These are phyloP conservation scores for Calonectria fujianensis DNA, from an alignment of 2,329 filamentous ascomycete species.

Conservation along the genomic window DNA sequence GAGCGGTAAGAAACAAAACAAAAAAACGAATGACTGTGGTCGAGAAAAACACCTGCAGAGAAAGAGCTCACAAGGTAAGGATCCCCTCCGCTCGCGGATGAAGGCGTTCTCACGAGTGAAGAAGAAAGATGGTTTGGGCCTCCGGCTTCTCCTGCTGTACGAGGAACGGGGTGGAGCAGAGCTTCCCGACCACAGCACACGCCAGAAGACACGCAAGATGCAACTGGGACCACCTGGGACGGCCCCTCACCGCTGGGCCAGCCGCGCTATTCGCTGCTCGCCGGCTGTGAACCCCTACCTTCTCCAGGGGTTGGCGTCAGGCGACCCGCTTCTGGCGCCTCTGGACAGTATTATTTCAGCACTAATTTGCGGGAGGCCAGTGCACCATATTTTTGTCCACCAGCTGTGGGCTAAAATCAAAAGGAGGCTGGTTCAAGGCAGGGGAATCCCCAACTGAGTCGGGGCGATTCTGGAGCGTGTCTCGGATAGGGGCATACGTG, in stretches of 20 bases:
- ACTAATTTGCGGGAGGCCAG: not conserved
- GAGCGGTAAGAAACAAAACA: conserved; percentile 42
- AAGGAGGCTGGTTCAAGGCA: conserved; percentile 24
- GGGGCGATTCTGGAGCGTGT: conserved; percentile 15
- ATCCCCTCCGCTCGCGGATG: conserved; percentile 50
- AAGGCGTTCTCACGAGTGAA: conserved; percentile 54
- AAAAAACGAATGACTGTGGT: conserved; percentile 52
- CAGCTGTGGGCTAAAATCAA: conserved; percentile 8
- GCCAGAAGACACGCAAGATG: conserved; percentile 38
- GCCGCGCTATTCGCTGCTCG: conserved; percentile 40
- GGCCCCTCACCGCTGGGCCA: conserved; percentile 39
- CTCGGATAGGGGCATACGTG: conserved; percentile 38
- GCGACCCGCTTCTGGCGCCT: conserved; percentile 34
- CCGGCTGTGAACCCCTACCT: conserved; percentile 30
- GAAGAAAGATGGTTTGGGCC: conserved; percentile 44
- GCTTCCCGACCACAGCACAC: conserved; percentile 19
- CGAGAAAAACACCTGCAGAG: conserved; percentile 27
- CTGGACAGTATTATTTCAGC: conserved; percentile 32
- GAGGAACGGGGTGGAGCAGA: conserved; percentile 35
- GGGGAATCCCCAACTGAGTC: conserved; percentile 16
- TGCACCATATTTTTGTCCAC: conserved; percentile 21
- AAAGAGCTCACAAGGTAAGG: conserved; percentile 47
- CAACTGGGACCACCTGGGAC: conserved; percentile 18
- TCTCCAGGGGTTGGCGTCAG: conserved; percentile 28
- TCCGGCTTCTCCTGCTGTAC: conserved; percentile 30